phyloP scores from a whole-genome alignment of 2,329 filamentous ascomycete species.

The Verticillium klebahnii region DNA sequence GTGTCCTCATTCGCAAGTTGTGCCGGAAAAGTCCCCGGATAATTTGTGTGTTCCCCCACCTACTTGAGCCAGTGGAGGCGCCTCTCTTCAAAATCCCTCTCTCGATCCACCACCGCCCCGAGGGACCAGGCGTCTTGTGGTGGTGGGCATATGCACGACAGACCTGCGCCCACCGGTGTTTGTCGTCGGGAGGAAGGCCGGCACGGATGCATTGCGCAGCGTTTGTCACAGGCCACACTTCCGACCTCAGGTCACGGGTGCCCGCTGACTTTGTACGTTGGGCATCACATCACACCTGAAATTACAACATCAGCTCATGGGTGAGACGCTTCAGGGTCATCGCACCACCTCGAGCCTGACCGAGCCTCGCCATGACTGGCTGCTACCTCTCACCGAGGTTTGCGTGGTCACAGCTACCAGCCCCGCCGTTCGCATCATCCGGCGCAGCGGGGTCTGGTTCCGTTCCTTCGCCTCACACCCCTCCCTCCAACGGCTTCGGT shows the following conservation, averaged over 20 bases:
- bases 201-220: not conserved
- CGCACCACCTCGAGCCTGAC: not conserved
- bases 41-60: not conserved
- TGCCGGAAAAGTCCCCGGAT: not conserved
- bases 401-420: not conserved
- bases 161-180: constrained; percentile 8
- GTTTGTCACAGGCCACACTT: not conserved
- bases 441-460: not conserved
- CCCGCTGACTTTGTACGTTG: not conserved
- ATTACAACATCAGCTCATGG: not conserved
- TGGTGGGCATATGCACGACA: constrained; percentile 15
- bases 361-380: not conserved
- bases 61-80: not conserved
- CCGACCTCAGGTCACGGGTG: not conserved
- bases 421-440: not conserved
- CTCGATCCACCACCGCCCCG: not conserved
- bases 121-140: not conserved
- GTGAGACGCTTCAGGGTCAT: not conserved
- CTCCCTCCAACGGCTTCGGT: not conserved
- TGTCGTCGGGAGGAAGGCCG: not conserved
- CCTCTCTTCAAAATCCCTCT: not conserved
- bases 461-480: not conserved
- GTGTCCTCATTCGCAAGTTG: not conserved
- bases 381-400: not conserved
- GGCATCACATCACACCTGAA: not conserved